Conservation (phyloP, 106 monocot genomes). For the Xerophyta viscosa region DNA sequence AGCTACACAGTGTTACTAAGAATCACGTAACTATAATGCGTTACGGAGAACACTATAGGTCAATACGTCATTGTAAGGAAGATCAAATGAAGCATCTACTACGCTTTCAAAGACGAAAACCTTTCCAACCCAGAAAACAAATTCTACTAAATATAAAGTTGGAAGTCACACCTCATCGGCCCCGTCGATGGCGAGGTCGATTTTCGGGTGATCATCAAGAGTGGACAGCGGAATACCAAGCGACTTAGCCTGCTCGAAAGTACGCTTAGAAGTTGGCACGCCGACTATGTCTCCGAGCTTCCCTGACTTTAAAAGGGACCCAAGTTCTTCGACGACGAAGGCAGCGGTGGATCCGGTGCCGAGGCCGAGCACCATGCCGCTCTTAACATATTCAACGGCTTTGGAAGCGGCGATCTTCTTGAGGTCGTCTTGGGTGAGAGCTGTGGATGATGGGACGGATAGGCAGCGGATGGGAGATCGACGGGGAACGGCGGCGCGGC, state of each 20-base stretch:
- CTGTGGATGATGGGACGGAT: conserved; percentile 17
- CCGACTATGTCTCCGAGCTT: conserved; percentile 74
- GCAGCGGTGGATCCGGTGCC: conserved; percentile 98
- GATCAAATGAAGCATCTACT: too few relatives aligned
- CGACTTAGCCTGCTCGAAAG: conserved; percentile 83
- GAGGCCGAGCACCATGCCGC: conserved; percentile 96
- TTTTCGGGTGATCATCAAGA: conserved; percentile 71
- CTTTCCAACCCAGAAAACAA: too few relatives aligned
- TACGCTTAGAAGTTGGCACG: conserved; percentile 91
- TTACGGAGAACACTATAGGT: too few relatives aligned
- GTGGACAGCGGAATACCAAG: conserved; percentile 91
- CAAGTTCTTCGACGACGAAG: conserved; percentile 91
- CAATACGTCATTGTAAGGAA: too few relatives aligned
- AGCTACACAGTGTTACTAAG: too few relatives aligned
- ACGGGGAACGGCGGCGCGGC: conserved; percentile 1
- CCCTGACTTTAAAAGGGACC: conserved; percentile 56
- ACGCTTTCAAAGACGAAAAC: too few relatives aligned
- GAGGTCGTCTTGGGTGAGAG: conserved; percentile 88
- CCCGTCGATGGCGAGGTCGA: conserved; percentile 95
- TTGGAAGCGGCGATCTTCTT: conserved; percentile 86
- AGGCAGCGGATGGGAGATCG: conserved; percentile 22
- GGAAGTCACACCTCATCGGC: conserved; percentile 74
- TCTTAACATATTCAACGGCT: conserved; percentile 85
- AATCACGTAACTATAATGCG: too few relatives aligned
- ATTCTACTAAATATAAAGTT: not conserved